Evolutionary conservation across 1,139 yeast genomes (phyloP).

Genomic region (Hemisphaericaspora xylofermentans): DNA sequence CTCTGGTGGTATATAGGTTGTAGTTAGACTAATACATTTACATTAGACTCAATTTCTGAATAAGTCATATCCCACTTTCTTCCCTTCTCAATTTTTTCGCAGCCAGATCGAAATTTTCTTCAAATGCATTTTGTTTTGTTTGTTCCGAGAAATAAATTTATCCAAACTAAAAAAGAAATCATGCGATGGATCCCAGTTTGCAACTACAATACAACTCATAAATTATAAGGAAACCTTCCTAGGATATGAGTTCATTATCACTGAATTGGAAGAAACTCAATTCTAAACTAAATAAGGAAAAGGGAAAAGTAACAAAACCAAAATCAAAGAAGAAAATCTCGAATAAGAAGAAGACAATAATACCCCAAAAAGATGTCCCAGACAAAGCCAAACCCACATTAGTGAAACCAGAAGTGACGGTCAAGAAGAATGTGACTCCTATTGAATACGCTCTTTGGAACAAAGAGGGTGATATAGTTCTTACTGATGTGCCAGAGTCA

Average conservation of each 20-base stretch:
- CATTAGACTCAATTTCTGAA: not conserved
- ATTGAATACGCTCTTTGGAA: slow-evolving; percentile 32
- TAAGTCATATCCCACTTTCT: too few relatives aligned
- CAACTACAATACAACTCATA: too few relatives aligned
- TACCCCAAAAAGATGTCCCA: not conserved
- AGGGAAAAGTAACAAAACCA: slow-evolving; percentile 4
- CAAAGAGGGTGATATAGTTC: slow-evolving; percentile 24
- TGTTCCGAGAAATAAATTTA: too few relatives aligned
- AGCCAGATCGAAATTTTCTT: not conserved
- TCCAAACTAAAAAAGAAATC: not conserved
- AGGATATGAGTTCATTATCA: slow-evolving; percentile 14
- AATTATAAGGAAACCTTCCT: not conserved
- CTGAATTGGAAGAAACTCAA: slow-evolving; percentile 39
- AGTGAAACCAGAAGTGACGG: slow-evolving; percentile 1
- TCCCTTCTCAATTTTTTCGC: not conserved
- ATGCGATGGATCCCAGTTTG: not conserved
- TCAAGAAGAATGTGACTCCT: slow-evolving; percentile 13
- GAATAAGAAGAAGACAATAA: slow-evolving; percentile 1
- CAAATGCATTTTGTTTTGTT: too few relatives aligned
- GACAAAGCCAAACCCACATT: too few relatives aligned
- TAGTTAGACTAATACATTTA: not conserved
- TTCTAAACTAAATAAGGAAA: slow-evolving; percentile 20
- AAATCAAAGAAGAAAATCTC: slow-evolving; percentile 6
- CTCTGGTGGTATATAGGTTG: slow-evolving; percentile 6
- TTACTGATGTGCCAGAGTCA: slow-evolving; percentile 15